These are phyloP conservation scores for Mytilinidion resinicola DNA, from an alignment of 495 filamentous ascomycete genomes.

Conservation along the genomic window DNA sequence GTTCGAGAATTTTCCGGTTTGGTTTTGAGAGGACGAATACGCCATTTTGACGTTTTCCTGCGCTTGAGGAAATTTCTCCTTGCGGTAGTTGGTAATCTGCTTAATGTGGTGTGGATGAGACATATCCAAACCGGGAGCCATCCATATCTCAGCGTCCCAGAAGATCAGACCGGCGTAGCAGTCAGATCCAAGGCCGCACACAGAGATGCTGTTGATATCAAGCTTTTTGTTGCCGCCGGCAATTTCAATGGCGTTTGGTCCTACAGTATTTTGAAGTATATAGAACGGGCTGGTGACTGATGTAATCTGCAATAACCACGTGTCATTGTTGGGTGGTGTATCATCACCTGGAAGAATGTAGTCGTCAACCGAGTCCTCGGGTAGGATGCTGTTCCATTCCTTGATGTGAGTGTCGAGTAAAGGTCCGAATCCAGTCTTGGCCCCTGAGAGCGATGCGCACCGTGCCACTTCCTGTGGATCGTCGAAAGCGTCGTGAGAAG, in stretches of 20 bases:
- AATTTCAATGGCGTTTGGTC: constrained; percentile 41
- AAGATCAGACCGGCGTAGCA: constrained; percentile 58
- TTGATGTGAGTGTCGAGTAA: constrained; percentile 45
- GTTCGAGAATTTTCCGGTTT: constrained; percentile 43
- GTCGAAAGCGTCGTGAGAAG: constrained; percentile 55
- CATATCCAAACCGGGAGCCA: constrained; percentile 57
- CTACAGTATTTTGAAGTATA: constrained; percentile 59
- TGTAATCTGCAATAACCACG: constrained; percentile 56
- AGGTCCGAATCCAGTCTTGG: constrained; percentile 42
- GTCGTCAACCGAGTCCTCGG: constrained; percentile 54
- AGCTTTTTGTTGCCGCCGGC: constrained; percentile 35
- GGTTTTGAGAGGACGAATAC: constrained; percentile 41
- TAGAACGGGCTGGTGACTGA: constrained; percentile 63
- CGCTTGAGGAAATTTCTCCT: constrained; percentile 48
- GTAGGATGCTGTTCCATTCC: constrained; percentile 52
- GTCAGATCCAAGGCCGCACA: constrained; percentile 56
- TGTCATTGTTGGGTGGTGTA: constrained; percentile 53
- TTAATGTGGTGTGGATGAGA: constrained; percentile 52
- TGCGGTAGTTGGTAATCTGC: constrained; percentile 54
- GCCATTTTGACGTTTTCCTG: constrained; percentile 34
- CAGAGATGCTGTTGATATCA: constrained; percentile 52
- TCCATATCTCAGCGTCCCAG: constrained; percentile 62
- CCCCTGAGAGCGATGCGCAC: constrained; percentile 40
- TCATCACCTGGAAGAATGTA: constrained; percentile 55
- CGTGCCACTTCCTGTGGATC: constrained; percentile 48